Evolutionary conservation across 305 asterid genomes (phyloP), one percentile per base, ranked within the genome.

Genomic region (Stenogyne calaminthoides): DNA sequence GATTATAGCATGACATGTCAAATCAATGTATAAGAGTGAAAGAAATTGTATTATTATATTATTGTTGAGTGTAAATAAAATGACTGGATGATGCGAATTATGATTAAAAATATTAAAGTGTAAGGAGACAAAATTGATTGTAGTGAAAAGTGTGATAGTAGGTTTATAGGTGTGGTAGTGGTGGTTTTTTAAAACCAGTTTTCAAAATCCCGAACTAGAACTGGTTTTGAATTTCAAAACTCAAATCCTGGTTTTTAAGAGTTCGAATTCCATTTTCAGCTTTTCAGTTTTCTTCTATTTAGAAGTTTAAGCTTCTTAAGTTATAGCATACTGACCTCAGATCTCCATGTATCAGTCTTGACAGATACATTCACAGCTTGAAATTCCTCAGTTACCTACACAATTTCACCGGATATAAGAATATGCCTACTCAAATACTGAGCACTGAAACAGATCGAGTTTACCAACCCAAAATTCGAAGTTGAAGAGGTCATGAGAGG

Each of bases 391-490:
- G 86, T 95, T 70, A 91, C 97, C 99, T 95, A 78, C 77, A 84
- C 15, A 79, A 44, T 74, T 56, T 69, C 54, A 63, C 55, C 52
- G 8, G 39, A 44, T 46, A 57, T 81, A 46, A 76, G 70, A 78
- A 71, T 52, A 71, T 52, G 16, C 51, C 15, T 52, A 36, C 67
- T 66, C 74, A 69, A 72, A 44, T 22, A 52, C 57, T 49, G 54
- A 29, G 32, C 25, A 59, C 16, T 15, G 64, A 77, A 78, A 68
- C 25, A 25, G 73, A 79, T 11, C 34, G 62, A 78, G 81, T 82
- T 81, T 73, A 88, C 98, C 75, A 79, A 95, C 99, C 99, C 99
- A 95, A 83, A 95, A 95, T 85, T 95, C 99, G 70, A 87, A 95
- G 90, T 85, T 86, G 90, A 95, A 95, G 77, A 93, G 88, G 88